Base-by-base conservation (phyloP, 164 flowering plant genomes). In the Santalum album region DNA sequence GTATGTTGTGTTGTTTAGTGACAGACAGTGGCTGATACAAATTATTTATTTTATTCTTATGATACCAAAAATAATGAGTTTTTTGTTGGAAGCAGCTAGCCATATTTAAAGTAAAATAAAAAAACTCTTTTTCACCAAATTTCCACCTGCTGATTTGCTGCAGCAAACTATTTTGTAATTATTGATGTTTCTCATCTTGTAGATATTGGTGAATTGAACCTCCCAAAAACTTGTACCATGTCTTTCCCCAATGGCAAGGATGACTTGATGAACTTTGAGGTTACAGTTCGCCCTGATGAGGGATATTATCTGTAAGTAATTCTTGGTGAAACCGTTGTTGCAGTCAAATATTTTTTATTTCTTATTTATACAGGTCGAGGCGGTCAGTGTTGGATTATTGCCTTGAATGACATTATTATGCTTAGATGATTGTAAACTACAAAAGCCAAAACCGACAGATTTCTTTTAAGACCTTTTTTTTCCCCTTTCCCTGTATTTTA, bases 201-300 rank as follows among this genome's bases (percentile, higher is more conserved):
- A 77, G 81, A 77, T 56, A 77, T 77, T 49, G 62, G 69, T 42
- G 81, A 77, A 42, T 52, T 77, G 59, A 77, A 74, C 56, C 75
- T 77, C 21, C 81, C 78, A 23, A 77, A 71, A 51, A 50, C 76
- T 18, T 77, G 81, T 50, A 32, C n/a, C 42, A 69, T 77, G 23
- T 39, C 68, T 12, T 77, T 77, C 42, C 72, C 74, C 18, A 77
- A 72, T 55, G 81, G 81, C 64, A 69, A 74, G 55, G 76, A 74
- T 65, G 81, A 77, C 51, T 54, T 77, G 58, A 77, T 77, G 81
- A 71, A 74, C 65, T 77, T 77, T 48, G 78, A 77, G 57, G 78
- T 74, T 35, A 44, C 75, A 16, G 67, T 77, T 56, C 66, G 65
- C 18, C 78, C 81, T 25, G 81, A 77, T 58, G 81, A 77, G 61